These are phyloP conservation scores for Candida sanyaensis DNA, from an alignment of 1,139 yeast species.

Conservation along the genomic window DNA sequence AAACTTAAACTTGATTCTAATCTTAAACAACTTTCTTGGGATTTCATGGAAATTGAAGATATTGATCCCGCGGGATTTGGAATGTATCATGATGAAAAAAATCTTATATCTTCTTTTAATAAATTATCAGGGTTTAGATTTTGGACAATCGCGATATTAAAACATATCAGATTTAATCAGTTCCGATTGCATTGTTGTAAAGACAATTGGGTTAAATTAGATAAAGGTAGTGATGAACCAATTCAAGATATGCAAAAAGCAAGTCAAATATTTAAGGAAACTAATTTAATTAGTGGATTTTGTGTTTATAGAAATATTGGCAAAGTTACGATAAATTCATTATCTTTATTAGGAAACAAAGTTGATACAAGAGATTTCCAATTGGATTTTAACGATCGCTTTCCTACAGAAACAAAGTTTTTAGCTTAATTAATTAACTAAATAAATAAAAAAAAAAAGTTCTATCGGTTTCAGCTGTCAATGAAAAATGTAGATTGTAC, in stretches of 20 bases:
- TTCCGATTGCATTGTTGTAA: slow-evolving; percentile 4
- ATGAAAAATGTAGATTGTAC: too few species aligned
- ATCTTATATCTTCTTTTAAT: slow-evolving; percentile 6
- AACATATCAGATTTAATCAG: slow-evolving; percentile 10
- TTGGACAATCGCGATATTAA: slow-evolving; percentile 5
- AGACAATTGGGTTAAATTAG: slow-evolving; percentile 7
- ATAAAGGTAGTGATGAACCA: slow-evolving; percentile 7
- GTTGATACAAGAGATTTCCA: slow-evolving; percentile 3
- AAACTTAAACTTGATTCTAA: background rate
- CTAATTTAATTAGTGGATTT: slow-evolving; percentile 9
- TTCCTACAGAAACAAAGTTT: slow-evolving; percentile 8
- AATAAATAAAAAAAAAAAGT: too few species aligned
- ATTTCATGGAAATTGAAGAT: slow-evolving; percentile 8
- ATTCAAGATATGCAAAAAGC: slow-evolving; percentile 1
- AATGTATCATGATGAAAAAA: slow-evolving; percentile 9
- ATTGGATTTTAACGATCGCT: slow-evolving; percentile 2
- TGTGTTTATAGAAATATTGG: slow-evolving; percentile 9
- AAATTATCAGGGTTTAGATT: slow-evolving; percentile 5
- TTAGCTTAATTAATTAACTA: background rate
- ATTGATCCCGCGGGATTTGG: slow-evolving; percentile 5
- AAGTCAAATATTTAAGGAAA: slow-evolving; percentile 6
- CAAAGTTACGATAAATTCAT: slow-evolving; percentile 8
- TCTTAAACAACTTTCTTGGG: background rate
- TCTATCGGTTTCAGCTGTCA: too few species aligned
- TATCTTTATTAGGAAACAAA: slow-evolving; percentile 6